Evolutionary conservation across 2,329 filamentous ascomycete genomes (phyloP).

Genomic region (Chaetomiaceae sp.): DNA sequence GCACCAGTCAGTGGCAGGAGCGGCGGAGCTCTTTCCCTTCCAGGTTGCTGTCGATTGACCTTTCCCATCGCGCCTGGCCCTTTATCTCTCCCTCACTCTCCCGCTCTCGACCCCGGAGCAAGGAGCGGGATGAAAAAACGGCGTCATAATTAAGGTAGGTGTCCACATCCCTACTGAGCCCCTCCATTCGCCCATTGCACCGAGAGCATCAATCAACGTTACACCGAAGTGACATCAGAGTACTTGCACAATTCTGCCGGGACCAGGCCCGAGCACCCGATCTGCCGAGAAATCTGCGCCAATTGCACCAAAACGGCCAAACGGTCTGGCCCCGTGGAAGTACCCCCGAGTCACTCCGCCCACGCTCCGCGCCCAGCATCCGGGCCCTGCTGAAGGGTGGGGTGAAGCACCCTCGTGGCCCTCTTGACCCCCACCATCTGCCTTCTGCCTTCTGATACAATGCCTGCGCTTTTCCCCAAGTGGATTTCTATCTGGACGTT

Average conservation of each 20-base stretch:
- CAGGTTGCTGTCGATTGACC: constrained; percentile 11
- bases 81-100: not conserved
- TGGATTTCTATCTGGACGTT: not conserved
- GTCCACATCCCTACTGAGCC: constrained; percentile 6
- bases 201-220: not conserved
- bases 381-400: constrained; percentile 5
- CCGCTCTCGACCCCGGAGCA: constrained; percentile 9
- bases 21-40: not conserved
- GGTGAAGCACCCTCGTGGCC: constrained; percentile 1
- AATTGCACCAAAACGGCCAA: not conserved
- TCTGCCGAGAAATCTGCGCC: constrained; percentile 7
- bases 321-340: constrained; percentile 6
- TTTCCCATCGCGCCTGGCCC: constrained; percentile 10
- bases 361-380: constrained; percentile 4
- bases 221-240: constrained; percentile 14
- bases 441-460: too few species aligned
- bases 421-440: constrained; percentile 8
- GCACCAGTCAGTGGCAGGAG: not conserved
- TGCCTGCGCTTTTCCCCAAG: not conserved
- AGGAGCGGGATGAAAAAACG: constrained; percentile 12
- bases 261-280: constrained; percentile 23
- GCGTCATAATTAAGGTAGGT: constrained; percentile 25
- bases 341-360: constrained; percentile 16
- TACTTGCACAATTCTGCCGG: constrained; percentile 16
- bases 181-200: constrained; percentile 9